Evolutionary conservation across 2,329 filamentous ascomycete species (phyloP), one percentile per base, ranked within the genome.

Genomic region (Fusarium sp.): DNA sequence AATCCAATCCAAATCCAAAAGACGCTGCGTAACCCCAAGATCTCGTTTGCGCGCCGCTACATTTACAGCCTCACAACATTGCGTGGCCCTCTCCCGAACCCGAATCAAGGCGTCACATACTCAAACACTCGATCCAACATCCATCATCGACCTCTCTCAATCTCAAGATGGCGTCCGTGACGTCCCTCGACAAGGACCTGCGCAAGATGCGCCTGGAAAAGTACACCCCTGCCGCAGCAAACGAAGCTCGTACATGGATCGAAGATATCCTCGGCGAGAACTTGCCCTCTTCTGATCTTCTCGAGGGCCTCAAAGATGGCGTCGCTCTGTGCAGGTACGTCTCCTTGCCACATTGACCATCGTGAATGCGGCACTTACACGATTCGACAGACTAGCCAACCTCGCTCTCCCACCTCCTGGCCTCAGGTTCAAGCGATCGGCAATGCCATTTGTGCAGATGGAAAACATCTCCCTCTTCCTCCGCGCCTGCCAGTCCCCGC

Each of bases 371-470:
- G 65, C 58, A 74, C 71, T 74, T 70, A 74, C 53, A 70, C 56
- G 40, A 20, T 16, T 36, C 17, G 55, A n/a, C 17, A 96, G 94
- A 79, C 91, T 98, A 61, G 90, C 94, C 78, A 98, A 98, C 80
- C 87, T 96, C 65, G 93, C 90, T 35, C 83, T 93, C 40, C 93
- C 94, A 29, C 90, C 92, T 17, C 93, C 94, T 0, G 92, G 92
- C 35, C 90, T 98, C 84, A 94, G 92, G 82, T 98, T 93, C 89
- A 98, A 98, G 84, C 88, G 92, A 80, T 98, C 95, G 1, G 85
- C 91, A 44, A 98, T 98, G 96, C 96, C 96, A 0, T 99, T 99
- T 81, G 96, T 98, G 44, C 96, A 99, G 83, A 98, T 98, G 95
- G 96, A 99, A 83, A 99, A 99, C 81, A 98, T 99, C 80, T 97